Evolutionary conservation across 2,329 filamentous ascomycete species (phyloP).

Genomic region (Xylogone sp.): DNA sequence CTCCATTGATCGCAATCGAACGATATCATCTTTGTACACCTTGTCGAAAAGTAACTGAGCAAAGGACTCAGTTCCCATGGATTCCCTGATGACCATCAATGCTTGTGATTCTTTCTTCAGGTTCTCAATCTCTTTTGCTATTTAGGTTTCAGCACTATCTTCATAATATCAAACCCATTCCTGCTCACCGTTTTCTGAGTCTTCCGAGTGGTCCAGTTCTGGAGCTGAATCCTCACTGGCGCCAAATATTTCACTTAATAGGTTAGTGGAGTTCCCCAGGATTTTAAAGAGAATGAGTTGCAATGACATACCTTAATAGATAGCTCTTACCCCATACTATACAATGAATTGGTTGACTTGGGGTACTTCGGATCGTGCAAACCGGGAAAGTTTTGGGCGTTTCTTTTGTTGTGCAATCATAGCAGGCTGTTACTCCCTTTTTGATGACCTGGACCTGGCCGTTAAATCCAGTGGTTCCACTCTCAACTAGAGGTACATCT

Average conservation of each 20-base stretch:
- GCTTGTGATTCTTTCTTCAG: constrained; percentile 79
- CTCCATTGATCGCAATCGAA: constrained; percentile 78
- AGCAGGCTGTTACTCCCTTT: constrained; percentile 88
- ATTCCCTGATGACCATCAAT: constrained; percentile 75
- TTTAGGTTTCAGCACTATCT: constrained; percentile 8
- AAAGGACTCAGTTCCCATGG: constrained; percentile 77
- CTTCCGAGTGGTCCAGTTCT: constrained; percentile 74
- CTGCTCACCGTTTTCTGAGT: constrained; percentile 71
- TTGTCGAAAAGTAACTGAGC: constrained; percentile 83
- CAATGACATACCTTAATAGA: constrained; percentile 61
- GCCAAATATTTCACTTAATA: constrained; percentile 74
- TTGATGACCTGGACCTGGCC: constrained; percentile 97
- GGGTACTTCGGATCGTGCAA: constrained; percentile 94
- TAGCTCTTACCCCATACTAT: constrained; percentile 99
- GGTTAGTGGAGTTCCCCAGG: constrained; percentile 23
- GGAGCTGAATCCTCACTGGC: constrained; percentile 81
- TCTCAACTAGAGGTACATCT: constrained; percentile 87
- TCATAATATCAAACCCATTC: constrained; percentile 6
- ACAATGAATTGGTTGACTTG: constrained; percentile 94
- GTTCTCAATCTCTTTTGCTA: constrained; percentile 79
- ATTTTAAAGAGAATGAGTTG: background rate
- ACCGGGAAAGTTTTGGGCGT: constrained; percentile 91
- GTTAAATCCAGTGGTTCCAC: constrained; percentile 95
- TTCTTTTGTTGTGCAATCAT: constrained; percentile 89
- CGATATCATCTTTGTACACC: constrained; percentile 83